Percentiles rank a stretch among this genome's conserved stretches.
Conservation (phyloP, 2,329 filamentous ascomycete genomes). For the Botrytis byssoidea region DNA sequence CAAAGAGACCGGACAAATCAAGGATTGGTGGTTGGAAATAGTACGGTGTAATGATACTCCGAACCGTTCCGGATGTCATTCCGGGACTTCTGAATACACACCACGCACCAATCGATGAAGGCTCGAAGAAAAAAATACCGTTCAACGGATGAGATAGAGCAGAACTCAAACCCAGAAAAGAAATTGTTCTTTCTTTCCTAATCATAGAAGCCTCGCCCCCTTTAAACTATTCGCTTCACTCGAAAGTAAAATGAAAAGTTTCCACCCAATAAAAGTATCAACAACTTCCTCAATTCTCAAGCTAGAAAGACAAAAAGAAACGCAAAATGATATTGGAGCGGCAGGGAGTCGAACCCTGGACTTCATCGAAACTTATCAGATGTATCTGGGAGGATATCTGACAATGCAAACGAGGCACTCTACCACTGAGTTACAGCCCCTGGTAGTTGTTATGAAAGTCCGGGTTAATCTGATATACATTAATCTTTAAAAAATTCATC, state of each 20-base stretch:
- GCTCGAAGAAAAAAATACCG: neutral
- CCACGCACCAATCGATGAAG: too few relatives aligned
- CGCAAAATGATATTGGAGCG: neutral
- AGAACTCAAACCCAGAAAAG: neutral
- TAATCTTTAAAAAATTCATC: rapidly evolving
- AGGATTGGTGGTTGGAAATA: neutral
- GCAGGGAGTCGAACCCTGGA: conserved; percentile 14
- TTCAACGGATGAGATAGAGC: neutral
- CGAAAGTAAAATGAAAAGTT: neutral
- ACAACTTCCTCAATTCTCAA: neutral
- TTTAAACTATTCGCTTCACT: neutral
- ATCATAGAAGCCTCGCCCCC: neutral
- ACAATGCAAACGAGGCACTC: conserved; percentile 16
- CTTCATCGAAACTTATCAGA: conserved; percentile 6
- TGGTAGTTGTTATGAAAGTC: neutral
- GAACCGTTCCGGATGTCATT: too few relatives aligned
- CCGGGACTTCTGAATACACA: neutral
- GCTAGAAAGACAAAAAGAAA: too few relatives aligned
- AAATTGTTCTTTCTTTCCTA: neutral
- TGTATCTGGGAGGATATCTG: neutral
- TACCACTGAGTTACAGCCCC: conserved; percentile 19
- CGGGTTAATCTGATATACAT: too few relatives aligned
- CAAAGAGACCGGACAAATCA: neutral
- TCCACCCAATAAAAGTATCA: neutral
- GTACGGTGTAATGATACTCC: too few relatives aligned